phyloP scores from a whole-genome alignment of 1,284 basidiomycete species.

The Xanthoconium separans region DNA sequence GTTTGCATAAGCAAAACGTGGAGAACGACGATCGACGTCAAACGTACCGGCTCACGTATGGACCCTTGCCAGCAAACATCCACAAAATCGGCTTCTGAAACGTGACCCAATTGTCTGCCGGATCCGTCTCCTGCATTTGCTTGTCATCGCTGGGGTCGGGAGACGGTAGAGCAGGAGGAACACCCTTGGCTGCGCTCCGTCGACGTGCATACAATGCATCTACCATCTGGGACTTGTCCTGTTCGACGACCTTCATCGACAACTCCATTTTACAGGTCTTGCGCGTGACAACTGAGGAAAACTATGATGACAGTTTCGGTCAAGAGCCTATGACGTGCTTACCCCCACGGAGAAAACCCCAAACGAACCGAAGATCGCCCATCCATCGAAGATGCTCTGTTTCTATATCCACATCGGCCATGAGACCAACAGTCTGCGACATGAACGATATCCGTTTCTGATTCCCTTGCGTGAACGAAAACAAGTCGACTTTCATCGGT shows the following conservation, averaged over 20 bases:
- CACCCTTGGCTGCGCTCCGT: conserved; percentile 30
- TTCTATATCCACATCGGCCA: conserved; percentile 88
- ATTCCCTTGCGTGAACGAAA: conserved; percentile 72
- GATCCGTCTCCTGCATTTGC: conserved; percentile 30
- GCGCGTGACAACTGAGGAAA: conserved; percentile 54
- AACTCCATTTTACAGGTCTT: conserved; percentile 71
- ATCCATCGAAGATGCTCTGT: conserved; percentile 91
- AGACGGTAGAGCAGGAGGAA: conserved; percentile 14
- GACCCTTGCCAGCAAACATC: conserved; percentile 71
- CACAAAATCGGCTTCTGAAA: conserved; percentile 73
- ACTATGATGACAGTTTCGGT: not conserved
- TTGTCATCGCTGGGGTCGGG: conserved; percentile 22
- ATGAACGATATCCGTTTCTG: conserved; percentile 84
- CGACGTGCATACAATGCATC: conserved; percentile 39
- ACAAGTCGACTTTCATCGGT: conserved; percentile 79
- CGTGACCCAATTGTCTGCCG: conserved; percentile 59
- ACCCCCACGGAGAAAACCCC: conserved; percentile 79
- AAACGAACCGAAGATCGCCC: conserved; percentile 89
- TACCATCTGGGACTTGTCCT: conserved; percentile 75
- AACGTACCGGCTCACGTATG: conserved; percentile 63
- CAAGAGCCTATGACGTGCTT: conserved; percentile 16
- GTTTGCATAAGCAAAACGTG: not conserved
- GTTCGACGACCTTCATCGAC: conserved; percentile 67
- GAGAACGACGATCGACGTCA: not conserved
- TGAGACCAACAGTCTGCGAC: conserved; percentile 84